Evolutionary conservation across 2,329 filamentous ascomycete species (phyloP), one percentile per base, ranked within the genome.

Genomic region (Colletotrichum lentis): DNA sequence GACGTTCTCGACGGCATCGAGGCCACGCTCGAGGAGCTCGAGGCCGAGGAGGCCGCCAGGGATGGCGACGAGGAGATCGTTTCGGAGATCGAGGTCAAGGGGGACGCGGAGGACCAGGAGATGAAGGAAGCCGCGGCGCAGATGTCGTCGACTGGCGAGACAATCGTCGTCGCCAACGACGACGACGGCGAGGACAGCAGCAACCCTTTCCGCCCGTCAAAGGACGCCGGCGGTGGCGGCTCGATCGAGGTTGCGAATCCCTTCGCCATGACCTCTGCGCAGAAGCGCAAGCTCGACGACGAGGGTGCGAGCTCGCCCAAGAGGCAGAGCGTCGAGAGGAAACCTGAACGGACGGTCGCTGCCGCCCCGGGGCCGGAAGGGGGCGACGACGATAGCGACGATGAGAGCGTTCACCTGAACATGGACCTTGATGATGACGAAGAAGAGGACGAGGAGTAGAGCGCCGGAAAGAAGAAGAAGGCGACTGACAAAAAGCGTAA

Each of bases 351-450:
- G 35, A 24, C 46, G n/a, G 27, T n/a, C 24, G 41, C 27, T 18
- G 43, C 56, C 6, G 54, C 58, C 16, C 60, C 67, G n/a, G 60
- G 62, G 20, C 55, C 63, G 1, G 77, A 75, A 0, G 79, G 78
- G 5, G 81, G 78, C 0, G 82, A 81, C n/a, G 82, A 81, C n/a
- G 82, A 83, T 22, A 80, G 81, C 39, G 81, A 81, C 16, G 85
- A 87, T 64, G 85, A 83, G 62, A 88, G 85, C 67, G 82, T 88
- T 14, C 84, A 88, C 75, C 77, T 88, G 64, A 85, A 88, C 62
- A 88, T 88, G 84, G 85, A 86, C 53, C 75, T 88, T 11, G 86
- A 88, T 11, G 84, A 84, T 11, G 80, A 80, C 1, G 83, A 83
- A 0, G 43, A 49, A 11, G 81, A 83, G 0, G 79, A 79, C 1